Percentiles rank a stretch among this genome's conserved stretches.
Evolutionary conservation across 768 basidiomycete genomes (phyloP).

Genomic region (Mycena albidolilacea): DNA sequence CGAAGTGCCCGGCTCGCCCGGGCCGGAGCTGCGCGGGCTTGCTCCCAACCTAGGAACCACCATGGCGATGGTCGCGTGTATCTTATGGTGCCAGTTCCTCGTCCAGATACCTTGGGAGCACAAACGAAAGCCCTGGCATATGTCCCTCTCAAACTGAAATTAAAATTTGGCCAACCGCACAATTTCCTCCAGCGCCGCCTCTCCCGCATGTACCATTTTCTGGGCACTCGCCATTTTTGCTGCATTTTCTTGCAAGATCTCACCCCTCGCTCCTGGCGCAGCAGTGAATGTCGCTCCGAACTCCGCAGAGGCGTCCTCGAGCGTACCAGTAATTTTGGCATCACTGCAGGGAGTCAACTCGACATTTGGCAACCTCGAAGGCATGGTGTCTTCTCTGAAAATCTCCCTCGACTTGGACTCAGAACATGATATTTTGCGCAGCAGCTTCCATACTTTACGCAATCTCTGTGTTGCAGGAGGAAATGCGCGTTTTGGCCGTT

Average conservation of each 20-base stretch:
- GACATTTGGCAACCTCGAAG: too few relatives aligned
- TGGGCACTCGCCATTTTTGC: not conserved
- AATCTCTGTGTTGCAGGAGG: not conserved
- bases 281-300: conserved; percentile 13
- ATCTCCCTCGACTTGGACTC: too few relatives aligned
- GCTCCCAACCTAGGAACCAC: too few relatives aligned
- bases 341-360: not conserved
- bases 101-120: too few relatives aligned
- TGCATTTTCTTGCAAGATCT: conserved; percentile 6
- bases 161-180: conserved; percentile 18
- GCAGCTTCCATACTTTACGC: not conserved
- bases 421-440: too few relatives aligned
- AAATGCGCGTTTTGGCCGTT: not conserved
- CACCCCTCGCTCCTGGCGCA: conserved; percentile 12
- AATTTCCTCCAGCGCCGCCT: conserved; percentile 19
- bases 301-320: conserved; percentile 25
- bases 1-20: too few relatives aligned
- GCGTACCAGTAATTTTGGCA: conserved; percentile 13
- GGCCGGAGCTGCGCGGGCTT: too few relatives aligned
- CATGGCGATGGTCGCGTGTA: too few relatives aligned
- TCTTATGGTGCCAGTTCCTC: too few relatives aligned
- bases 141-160: not conserved
- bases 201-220: conserved; percentile 10
- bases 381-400: too few relatives aligned
- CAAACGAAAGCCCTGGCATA: conserved; percentile 2